These are phyloP conservation scores for Hirsutella thompsonii DNA, from an alignment of 2,329 filamentous ascomycete genomes.

Conservation along the genomic window DNA sequence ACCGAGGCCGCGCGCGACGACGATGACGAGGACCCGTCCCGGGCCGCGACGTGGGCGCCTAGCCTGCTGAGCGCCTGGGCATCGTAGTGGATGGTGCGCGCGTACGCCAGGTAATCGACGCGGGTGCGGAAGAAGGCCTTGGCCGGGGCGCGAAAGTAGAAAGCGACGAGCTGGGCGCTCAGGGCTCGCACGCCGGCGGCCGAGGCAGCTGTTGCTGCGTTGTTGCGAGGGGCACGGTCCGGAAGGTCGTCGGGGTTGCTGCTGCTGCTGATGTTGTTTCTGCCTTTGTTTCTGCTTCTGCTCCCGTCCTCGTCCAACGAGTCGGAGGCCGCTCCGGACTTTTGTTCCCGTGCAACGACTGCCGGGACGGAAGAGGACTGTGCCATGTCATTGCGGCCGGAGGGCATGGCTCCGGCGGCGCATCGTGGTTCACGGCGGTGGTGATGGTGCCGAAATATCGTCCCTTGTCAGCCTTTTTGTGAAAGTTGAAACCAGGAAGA, in stretches of 20 bases:
- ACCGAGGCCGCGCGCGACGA: conserved; percentile 19
- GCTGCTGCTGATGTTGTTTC: too few species aligned
- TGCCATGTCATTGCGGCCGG: conserved; percentile 17
- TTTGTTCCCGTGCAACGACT: too few species aligned
- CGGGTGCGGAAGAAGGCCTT: conserved; percentile 87
- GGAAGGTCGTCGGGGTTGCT: conserved; percentile 19
- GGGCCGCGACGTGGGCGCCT: conserved; percentile 19
- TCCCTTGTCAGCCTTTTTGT: not conserved
- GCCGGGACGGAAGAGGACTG: conserved; percentile 9
- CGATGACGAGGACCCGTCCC: conserved; percentile 12
- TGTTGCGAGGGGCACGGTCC: conserved; percentile 35
- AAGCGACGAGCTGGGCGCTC: conserved; percentile 71
- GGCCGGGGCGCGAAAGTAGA: conserved; percentile 83
- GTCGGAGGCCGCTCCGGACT: too few species aligned
- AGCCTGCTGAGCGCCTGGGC: conserved; percentile 24
- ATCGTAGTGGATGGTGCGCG: conserved; percentile 34
- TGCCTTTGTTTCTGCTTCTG: not conserved
- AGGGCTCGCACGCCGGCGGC: conserved; percentile 75
- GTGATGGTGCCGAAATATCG: too few species aligned
- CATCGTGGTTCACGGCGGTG: conserved; percentile 12
- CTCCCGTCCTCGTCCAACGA: too few species aligned
- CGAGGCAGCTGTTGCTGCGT: conserved; percentile 59
- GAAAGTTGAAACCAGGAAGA: not conserved
- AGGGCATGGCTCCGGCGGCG: conserved; percentile 19
- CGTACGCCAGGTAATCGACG: conserved; percentile 66